These are phyloP conservation scores for Phytophthora aleatoria DNA, from an alignment of 352 stramenopile genomes.

Conservation along the genomic window DNA sequence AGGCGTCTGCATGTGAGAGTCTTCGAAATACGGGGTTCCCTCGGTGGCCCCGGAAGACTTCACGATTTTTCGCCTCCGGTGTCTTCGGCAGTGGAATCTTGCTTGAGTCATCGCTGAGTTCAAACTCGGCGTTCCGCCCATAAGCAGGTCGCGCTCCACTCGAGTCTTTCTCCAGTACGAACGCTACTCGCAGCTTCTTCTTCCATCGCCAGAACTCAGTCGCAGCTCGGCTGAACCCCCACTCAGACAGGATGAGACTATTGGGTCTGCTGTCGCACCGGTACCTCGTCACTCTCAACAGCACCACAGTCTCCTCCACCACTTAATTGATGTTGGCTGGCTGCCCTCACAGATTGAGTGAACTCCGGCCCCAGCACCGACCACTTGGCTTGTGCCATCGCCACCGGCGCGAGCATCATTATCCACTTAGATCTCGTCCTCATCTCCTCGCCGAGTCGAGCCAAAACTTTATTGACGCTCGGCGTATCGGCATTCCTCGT, in stretches of 20 bases:
- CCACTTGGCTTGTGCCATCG: slow-evolving; percentile 1
- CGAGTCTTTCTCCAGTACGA: neutral
- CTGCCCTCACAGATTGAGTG: neutral
- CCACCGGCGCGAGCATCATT: neutral
- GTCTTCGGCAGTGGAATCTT: neutral
- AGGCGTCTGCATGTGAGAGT: neutral
- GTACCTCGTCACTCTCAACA: neutral
- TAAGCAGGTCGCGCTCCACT: neutral
- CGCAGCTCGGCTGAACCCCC: neutral
- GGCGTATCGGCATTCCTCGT: slow-evolving; percentile 3
- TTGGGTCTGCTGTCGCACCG: neutral
- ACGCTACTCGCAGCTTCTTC: neutral
- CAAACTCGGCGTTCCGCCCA: neutral
- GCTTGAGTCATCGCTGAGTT: neutral
- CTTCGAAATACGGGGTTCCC: neutral
- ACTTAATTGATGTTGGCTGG: neutral
- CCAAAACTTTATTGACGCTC: neutral
- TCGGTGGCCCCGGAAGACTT: neutral
- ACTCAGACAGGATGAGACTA: neutral
- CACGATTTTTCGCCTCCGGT: neutral
- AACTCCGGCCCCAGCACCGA: neutral
- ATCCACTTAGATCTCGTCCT: neutral
- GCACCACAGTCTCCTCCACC: neutral
- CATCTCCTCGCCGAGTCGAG: slow-evolving; percentile 4
- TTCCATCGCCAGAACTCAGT: neutral